Conservation (phyloP, 306 rosid species). For the Biancaea sappan region DNA sequence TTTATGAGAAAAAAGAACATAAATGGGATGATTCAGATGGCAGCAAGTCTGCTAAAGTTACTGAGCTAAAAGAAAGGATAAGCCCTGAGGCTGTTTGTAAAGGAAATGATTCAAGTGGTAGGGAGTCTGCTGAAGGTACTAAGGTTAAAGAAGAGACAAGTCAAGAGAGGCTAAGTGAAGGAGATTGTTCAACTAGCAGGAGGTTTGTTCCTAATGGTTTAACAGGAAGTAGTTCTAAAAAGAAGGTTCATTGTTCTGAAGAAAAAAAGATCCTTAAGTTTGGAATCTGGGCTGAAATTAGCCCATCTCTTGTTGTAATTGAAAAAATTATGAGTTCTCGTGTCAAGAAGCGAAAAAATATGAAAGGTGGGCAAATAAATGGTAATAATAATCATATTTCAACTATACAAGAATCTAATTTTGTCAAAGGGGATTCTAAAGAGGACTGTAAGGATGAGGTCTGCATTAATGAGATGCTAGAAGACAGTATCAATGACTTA, state of each 20-base stretch:
- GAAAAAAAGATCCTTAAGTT: slow-evolving; percentile 50
- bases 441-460: slow-evolving; percentile 36
- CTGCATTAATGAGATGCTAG: slow-evolving; percentile 32
- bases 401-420: slow-evolving; percentile 49
- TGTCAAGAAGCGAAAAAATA: slow-evolving; percentile 47
- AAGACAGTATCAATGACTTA: slow-evolving; percentile 27
- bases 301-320: slow-evolving; percentile 60
- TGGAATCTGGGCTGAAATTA: slow-evolving; percentile 62
- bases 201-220: slow-evolving; percentile 42
- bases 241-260: slow-evolving; percentile 48
- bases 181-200: slow-evolving; percentile 37
- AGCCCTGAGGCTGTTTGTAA: slow-evolving; percentile 33
- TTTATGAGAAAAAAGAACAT: not conserved
- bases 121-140: not conserved
- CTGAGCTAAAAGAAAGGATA: slow-evolving; percentile 39
- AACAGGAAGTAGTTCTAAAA: slow-evolving; percentile 43
- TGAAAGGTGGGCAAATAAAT: slow-evolving; percentile 42
- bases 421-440: slow-evolving; percentile 35
- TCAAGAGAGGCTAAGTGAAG: slow-evolving; percentile 36
- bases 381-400: slow-evolving; percentile 46
- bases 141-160: not conserved
- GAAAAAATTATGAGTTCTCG: slow-evolving; percentile 67
- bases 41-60: slow-evolving; percentile 29
- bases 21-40: not conserved
- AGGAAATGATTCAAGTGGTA: slow-evolving; percentile 33